Percentiles rank a stretch among this genome's conserved stretches.
Evolutionary conservation across 1,139 yeast genomes (phyloP).

Genomic region (Kurtzmaniella quercitrusa): DNA sequence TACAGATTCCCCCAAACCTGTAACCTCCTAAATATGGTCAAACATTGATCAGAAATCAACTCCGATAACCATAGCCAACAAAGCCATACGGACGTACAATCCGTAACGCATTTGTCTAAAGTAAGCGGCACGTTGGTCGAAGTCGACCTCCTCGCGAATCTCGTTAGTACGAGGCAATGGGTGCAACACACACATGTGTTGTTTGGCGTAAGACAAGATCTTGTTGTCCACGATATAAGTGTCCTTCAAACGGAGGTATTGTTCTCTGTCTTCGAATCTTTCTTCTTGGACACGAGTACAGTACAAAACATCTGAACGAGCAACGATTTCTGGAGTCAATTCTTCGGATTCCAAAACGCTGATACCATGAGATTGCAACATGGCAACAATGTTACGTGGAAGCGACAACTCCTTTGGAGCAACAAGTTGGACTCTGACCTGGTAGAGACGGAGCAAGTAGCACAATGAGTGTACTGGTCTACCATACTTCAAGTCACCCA

Average conservation of each 20-base stretch:
- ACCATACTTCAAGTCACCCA: constrained; percentile 98
- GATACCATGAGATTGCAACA: constrained; percentile 64
- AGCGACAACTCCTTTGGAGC: constrained; percentile 84
- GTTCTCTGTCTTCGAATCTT: constrained; percentile 72
- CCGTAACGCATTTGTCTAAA: constrained; percentile 99
- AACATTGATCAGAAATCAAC: constrained; percentile 47
- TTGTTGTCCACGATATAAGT: constrained; percentile 89
- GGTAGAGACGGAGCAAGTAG: constrained; percentile 85
- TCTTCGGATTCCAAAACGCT: constrained; percentile 67
- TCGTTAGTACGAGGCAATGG: constrained; percentile 97
- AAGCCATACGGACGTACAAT: constrained; percentile 96
- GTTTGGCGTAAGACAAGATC: constrained; percentile 87
- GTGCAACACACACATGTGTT: constrained; percentile 98
- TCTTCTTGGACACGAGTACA: constrained; percentile 98
- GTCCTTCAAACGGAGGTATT: constrained; percentile 87
- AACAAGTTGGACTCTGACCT: constrained; percentile 89
- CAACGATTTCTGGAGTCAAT: constrained; percentile 78
- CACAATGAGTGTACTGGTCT: constrained; percentile 98
- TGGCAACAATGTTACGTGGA: constrained; percentile 68
- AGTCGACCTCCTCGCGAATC: constrained; percentile 96
- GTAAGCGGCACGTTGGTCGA: constrained; percentile 98
- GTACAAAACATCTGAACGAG: constrained; percentile 90
- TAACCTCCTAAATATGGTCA: not conserved
- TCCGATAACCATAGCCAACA: constrained; percentile 96
- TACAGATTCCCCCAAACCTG: constrained; percentile 1